phyloP scores from a whole-genome alignment of 371 early-diverging fungal species.

The Mucor piriformis region DNA sequence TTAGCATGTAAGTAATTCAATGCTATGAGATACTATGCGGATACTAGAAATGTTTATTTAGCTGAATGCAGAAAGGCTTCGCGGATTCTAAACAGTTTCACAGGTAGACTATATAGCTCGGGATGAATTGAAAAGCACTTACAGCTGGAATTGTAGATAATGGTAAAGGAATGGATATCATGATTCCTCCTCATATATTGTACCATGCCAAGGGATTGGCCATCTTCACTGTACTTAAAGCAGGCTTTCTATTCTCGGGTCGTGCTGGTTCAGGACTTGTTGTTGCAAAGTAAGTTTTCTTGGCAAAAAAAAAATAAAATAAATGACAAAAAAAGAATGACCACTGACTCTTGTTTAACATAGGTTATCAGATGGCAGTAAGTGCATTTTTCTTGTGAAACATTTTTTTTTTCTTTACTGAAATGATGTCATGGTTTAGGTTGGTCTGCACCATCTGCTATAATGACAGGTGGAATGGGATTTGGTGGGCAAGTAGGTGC shows the following conservation, averaged over 20 bases:
- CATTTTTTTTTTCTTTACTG: not conserved
- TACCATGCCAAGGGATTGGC: constrained; percentile 80
- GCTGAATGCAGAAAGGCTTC: constrained; percentile 62
- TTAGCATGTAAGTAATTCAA: constrained; percentile 34
- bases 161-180: constrained; percentile 56
- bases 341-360: not conserved
- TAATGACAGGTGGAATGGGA: constrained; percentile 66
- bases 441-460: constrained; percentile 67
- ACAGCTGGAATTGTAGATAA: constrained; percentile 33
- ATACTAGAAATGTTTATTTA: too few species aligned
- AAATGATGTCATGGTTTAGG: constrained; percentile 1
- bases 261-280: constrained; percentile 84
- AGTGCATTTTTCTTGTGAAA: not conserved
- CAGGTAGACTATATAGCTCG: constrained; percentile 23
- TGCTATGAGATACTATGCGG: not conserved
- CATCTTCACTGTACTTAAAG: constrained; percentile 84
- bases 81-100: constrained; percentile 62
- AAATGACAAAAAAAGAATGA: too few species aligned
- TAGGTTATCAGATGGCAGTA: constrained; percentile 46
- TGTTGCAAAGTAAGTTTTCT: constrained; percentile 55
- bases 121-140: not conserved
- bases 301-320: not conserved
- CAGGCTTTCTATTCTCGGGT: constrained; percentile 86
- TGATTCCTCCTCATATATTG: constrained; percentile 66
- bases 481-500: constrained; percentile 78